Percentiles rank a stretch among this genome's conserved stretches.
Conservation (phyloP, 2,329 filamentous ascomycete species). For the Diplodia intermedia region DNA sequence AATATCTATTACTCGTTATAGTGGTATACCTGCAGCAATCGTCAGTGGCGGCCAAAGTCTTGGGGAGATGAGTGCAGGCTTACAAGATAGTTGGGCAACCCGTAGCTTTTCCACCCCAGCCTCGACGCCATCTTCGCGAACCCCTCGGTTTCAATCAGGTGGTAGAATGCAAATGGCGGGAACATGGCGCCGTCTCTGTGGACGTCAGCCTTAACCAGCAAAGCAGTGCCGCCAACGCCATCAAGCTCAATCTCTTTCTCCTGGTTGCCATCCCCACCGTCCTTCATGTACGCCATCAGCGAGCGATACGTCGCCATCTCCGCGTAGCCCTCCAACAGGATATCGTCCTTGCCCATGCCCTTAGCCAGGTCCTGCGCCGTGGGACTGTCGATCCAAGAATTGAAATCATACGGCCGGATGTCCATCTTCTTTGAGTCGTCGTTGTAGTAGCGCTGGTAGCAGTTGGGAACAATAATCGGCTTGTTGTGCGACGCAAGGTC, state of each 20-base stretch:
- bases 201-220: conserved; percentile 95
- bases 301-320: conserved; percentile 92
- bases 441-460: conserved; percentile 80
- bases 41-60: conserved; percentile 23
- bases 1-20: conserved; percentile 73
- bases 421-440: conserved; percentile 74
- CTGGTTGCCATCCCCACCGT: conserved; percentile 55
- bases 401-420: conserved; percentile 92
- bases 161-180: conserved; percentile 93
- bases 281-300: conserved; percentile 85
- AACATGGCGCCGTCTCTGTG: conserved; percentile 99
- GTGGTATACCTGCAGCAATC: conserved; percentile 74
- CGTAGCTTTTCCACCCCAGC: conserved; percentile 82
- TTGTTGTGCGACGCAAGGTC: conserved; percentile 88
- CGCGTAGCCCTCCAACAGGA: conserved; percentile 89
- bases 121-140: conserved; percentile 97
- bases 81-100: conserved; percentile 97
- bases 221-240: conserved; percentile 89
- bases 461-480: conserved; percentile 93
- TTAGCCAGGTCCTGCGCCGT: conserved; percentile 76
- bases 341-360: conserved; percentile 88
- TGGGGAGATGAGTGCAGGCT: conserved; percentile 42
- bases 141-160: conserved; percentile 96
- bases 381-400: conserved; percentile 93
- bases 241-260: conserved; percentile 77